Evolutionary conservation across 495 filamentous ascomycete genomes (phyloP), one percentile per base, ranked within the genome.

Genomic region (Podospora pseudoanserina): DNA sequence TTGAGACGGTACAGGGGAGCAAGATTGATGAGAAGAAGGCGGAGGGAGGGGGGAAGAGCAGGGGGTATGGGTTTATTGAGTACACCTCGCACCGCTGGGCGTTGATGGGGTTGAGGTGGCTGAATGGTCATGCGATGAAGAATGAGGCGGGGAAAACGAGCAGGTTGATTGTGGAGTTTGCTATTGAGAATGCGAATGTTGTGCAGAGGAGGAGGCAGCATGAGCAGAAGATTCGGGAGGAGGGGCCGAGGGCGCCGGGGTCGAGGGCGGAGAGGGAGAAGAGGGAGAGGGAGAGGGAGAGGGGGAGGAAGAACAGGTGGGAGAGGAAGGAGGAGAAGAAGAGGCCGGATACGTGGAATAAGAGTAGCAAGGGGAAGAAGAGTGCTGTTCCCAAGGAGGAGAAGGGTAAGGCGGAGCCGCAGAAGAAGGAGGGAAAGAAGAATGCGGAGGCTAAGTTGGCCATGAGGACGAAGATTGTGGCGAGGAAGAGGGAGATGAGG

Each of bases 51-150:
- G 93, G 95, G 53, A 85, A 93, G 74, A 92, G 89, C 70, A 83
- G 94, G 73, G 96, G 95, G 26, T 99, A 99, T 76, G 95, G 96
- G 13, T 99, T 99, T 79, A 91, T 99, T 67, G 95, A 99, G 78
- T 99, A 97, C 80, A 91, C 87, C 67, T 94, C 91, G 34, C 95
- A 99, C 72, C 90, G 95, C 32, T 92, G 90, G 82, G 96, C 96
- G 30, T 81, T 99, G 28, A 98, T 98, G 95, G 95, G 94, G 20
- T 81, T 99, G 67, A 82, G 95, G 34, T 97, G 91, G 89, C 80
- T 99, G 44, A 99, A 99, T 74, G 92, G 93, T 0, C 91, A 94
- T 72, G 84, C 88, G n/a, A 59, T 86, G 18, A 81, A 84, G 68
- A 81, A 77, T 58, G 72, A 79, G 28, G 70, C 68, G 3, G 84